Evolutionary conservation across 768 basidiomycete species (phyloP).

Genomic region (Rhodotorula sphaerocarpa): DNA sequence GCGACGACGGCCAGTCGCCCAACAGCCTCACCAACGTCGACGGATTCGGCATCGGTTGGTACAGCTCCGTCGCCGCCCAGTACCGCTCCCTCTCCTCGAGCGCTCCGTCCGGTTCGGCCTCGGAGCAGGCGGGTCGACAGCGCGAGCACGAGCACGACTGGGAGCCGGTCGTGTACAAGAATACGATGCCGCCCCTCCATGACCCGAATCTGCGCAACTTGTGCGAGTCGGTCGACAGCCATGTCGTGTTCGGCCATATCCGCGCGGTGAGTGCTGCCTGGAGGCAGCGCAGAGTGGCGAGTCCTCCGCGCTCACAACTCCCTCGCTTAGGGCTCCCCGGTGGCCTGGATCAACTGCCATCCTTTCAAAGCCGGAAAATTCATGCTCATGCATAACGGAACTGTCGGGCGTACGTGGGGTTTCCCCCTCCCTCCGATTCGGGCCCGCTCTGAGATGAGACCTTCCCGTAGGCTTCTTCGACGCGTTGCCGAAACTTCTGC

Average conservation of each 20-base stretch:
- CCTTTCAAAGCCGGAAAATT: background rate
- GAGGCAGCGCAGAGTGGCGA: too few relatives aligned
- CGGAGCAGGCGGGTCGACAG: too few relatives aligned
- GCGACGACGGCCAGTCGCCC: background rate
- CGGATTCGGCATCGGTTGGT: constrained; percentile 8
- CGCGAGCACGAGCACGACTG: background rate
- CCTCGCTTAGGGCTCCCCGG: background rate
- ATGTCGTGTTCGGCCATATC: constrained; percentile 1
- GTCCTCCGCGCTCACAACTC: too few relatives aligned
- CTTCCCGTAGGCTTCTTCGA: constrained; percentile 5
- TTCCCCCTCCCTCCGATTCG: too few relatives aligned
- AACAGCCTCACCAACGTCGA: constrained; percentile 6
- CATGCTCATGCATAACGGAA: constrained; percentile 10
- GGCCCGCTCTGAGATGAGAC: too few relatives aligned
- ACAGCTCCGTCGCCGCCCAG: background rate
- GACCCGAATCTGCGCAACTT: background rate
- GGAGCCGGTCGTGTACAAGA: background rate
- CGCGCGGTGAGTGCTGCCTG: background rate
- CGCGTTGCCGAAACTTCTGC: background rate
- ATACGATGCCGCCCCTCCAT: background rate
- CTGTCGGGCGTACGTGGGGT: background rate
- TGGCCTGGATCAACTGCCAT: background rate
- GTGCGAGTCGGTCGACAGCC: background rate
- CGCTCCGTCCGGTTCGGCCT: too few relatives aligned
- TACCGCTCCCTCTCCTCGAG: background rate